Evolutionary conservation across 225 moss, liverwort and hornwort species (phyloP).

Genomic region (Ulota crispa): DNA sequence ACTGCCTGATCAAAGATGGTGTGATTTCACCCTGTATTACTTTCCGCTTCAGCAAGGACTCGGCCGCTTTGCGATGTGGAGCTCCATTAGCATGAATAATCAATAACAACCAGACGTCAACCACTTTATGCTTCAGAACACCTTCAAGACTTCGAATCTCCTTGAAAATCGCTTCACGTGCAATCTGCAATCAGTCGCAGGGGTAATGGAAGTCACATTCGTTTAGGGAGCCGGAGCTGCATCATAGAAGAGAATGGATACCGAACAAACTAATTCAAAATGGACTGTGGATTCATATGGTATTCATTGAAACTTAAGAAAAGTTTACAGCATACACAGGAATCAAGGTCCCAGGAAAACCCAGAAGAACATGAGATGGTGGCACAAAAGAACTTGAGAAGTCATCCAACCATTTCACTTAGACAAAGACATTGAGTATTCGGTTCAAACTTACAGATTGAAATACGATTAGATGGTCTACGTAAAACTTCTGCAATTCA

Average conservation of each 20-base stretch:
- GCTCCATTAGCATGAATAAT: constrained; percentile 88
- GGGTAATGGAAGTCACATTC: background rate
- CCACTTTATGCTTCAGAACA: constrained; percentile 70
- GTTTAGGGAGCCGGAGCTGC: background rate
- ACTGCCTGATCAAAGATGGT: constrained; percentile 61
- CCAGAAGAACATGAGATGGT: constrained; percentile 3
- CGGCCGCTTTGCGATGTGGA: constrained; percentile 69
- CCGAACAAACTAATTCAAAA: background rate
- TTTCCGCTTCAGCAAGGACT: constrained; percentile 68
- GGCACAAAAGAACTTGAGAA: background rate
- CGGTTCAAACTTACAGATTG: background rate
- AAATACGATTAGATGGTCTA: background rate
- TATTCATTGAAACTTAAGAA: background rate
- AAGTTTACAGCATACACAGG: background rate
- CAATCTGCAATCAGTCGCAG: constrained; percentile 50
- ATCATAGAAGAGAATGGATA: background rate
- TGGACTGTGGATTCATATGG: background rate
- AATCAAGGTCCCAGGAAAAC: background rate
- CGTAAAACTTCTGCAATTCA: background rate
- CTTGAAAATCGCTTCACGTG: constrained; percentile 77
- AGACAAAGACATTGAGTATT: background rate
- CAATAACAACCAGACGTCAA: constrained; percentile 79
- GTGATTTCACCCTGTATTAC: constrained; percentile 64
- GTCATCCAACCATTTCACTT: background rate
- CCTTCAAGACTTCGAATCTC: constrained; percentile 79